phyloP scores from a whole-genome alignment of 306 rosid species.

The Herpetospermum pedunculosum region DNA sequence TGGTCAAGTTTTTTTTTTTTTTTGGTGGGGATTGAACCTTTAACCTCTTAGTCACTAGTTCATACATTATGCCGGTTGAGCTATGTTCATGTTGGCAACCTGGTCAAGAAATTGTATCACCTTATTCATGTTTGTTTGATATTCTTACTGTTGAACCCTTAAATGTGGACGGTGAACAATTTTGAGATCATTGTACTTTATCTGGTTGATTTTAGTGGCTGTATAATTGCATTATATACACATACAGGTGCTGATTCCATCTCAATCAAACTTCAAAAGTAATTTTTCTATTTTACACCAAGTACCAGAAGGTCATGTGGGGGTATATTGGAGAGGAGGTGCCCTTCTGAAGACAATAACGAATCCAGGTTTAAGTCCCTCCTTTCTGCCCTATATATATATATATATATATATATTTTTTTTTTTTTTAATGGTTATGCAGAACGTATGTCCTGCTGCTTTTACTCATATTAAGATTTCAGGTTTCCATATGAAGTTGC shows the following conservation, averaged over 20 bases:
- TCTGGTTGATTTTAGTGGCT: background rate
- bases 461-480: slow-evolving; percentile 8
- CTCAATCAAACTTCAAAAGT: slow-evolving; percentile 28
- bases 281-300: slow-evolving; percentile 63
- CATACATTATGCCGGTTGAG: too few relatives aligned
- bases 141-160: background rate
- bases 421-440: background rate
- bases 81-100: too few relatives aligned
- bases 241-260: slow-evolving; percentile 44
- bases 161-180: background rate
- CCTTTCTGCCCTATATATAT: background rate
- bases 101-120: background rate
- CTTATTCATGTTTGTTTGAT: background rate
- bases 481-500: slow-evolving; percentile 90
- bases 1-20: too few relatives aligned
- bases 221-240: background rate
- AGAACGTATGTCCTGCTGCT: background rate
- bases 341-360: slow-evolving; percentile 74
- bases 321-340: slow-evolving; percentile 96
- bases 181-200: background rate
- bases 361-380: slow-evolving; percentile 48
- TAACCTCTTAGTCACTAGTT: too few relatives aligned
- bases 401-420: too few relatives aligned
- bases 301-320: slow-evolving; percentile 97
- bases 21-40: too few relatives aligned